Evolutionary conservation across 2,329 filamentous ascomycete species (phyloP), one percentile per base, ranked within the genome.

Genomic region (Chrysoporthe deuterocubensis): DNA sequence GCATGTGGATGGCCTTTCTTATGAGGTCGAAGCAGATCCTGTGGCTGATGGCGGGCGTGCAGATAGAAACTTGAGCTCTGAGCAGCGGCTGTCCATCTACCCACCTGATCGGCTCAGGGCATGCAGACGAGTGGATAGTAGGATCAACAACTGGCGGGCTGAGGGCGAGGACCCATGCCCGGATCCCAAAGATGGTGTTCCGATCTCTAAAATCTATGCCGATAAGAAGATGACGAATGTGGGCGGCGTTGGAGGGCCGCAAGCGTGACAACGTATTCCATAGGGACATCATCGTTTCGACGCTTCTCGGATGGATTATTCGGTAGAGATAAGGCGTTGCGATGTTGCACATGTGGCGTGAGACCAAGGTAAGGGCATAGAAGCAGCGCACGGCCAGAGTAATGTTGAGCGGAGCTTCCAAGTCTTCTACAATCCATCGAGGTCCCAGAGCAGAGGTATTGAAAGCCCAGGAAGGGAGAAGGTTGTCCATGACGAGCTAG

Each of bases 11-110:
- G 44, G 16, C 37, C 37, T 46, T 9, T 11, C 13, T 44, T 32
- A 62, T 13, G 18, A 62, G 14, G 18, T 62, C 60, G 60, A 62
- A 62, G 44, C 37, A 52, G 32, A 62, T 26, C 16, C 44, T 50
- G 14, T 37, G 32, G 6, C 26, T 18, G 13, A 46, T 18, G 4
- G 7, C 7, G n/a, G 46, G 32, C 40, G 14, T 21, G 13, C 21
- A 14, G 26, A 18, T 3, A 14, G n/a, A 18, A 6, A 50, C 37
- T 18, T 62, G 26, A 21, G 1, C 13, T 4, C 9, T 34, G n/a
- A 34, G 58, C 16, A 48, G 43, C 32, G 42, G 43, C 26, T 21
- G 43, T 8, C 59, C 59, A 37, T 62, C 42, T 11, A n/a, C 44
- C 59, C 58, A 61, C 9, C 1, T 34, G 43, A 34, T 46, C 11